These are phyloP conservation scores for Colletotrichum somersetense DNA, from an alignment of 2,329 filamentous ascomycete genomes.

Conservation along the genomic window DNA sequence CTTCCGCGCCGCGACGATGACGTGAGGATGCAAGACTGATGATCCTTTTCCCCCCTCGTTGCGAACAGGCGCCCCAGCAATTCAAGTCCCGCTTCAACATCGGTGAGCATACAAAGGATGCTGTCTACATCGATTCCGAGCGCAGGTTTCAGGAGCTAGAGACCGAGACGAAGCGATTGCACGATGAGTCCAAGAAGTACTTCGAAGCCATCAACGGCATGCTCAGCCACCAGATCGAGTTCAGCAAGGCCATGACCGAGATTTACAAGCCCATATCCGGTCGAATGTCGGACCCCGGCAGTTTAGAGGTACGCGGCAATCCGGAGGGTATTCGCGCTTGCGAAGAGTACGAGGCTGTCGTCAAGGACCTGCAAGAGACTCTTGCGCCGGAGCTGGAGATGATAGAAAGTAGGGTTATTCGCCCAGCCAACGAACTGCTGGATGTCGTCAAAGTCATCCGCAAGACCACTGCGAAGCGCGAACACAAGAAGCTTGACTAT, in stretches of 20 bases:
- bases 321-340: slow-evolving; percentile 93
- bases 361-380: slow-evolving; percentile 89
- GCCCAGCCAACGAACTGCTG: slow-evolving; percentile 91
- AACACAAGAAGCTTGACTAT: slow-evolving; percentile 98
- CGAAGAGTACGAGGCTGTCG: slow-evolving; percentile 94
- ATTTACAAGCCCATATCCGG: slow-evolving; percentile 99
- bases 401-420: slow-evolving; percentile 93
- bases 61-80: slow-evolving; percentile 82
- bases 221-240: slow-evolving; percentile 97
- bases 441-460: slow-evolving; percentile 96
- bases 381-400: slow-evolving; percentile 94
- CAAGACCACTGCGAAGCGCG: slow-evolving; percentile 88
- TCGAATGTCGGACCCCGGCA: slow-evolving; percentile 91
- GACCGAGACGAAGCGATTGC: slow-evolving; percentile 93
- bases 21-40: slow-evolving; percentile 28
- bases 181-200: slow-evolving; percentile 97
- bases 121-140: slow-evolving; percentile 94
- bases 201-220: slow-evolving; percentile 98
- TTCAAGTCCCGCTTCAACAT: slow-evolving; percentile 95
- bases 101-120: slow-evolving; percentile 94
- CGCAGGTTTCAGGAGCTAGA: slow-evolving; percentile 94
- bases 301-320: slow-evolving; percentile 85
- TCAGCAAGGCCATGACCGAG: slow-evolving; percentile 94
- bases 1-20: slow-evolving; percentile 16
- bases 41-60: slow-evolving; percentile 9